Conservation (phyloP, 2,329 filamentous ascomycete genomes). For the Malbranchea zuffiana region DNA sequence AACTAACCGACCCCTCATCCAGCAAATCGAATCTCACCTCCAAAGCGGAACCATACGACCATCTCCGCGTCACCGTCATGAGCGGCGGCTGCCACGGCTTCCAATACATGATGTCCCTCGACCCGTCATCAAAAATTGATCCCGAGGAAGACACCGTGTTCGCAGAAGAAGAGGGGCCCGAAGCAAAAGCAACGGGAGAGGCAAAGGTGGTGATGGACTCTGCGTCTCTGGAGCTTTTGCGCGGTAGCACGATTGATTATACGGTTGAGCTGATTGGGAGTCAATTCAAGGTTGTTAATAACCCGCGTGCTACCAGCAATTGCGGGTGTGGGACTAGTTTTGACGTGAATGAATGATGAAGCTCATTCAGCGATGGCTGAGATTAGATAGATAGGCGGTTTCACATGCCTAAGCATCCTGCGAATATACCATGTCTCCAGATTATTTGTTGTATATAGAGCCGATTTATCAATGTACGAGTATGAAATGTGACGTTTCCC, state of each 20-base stretch:
- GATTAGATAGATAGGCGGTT: too few species aligned
- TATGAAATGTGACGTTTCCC: too few species aligned
- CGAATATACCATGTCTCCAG: too few species aligned
- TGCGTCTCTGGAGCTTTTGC: slow-evolving; percentile 74
- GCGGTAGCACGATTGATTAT: slow-evolving; percentile 91
- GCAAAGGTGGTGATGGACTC: slow-evolving; percentile 86
- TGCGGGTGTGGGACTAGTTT: slow-evolving; percentile 98
- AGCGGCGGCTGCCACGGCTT: slow-evolving; percentile 95
- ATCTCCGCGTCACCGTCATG: slow-evolving; percentile 84
- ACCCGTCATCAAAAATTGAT: slow-evolving; percentile 45
- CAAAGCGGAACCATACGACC: slow-evolving; percentile 60
- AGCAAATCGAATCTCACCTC: slow-evolving; percentile 34
- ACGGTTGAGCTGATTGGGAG: slow-evolving; percentile 90
- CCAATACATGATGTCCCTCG: slow-evolving; percentile 88
- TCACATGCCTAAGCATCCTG: too few species aligned
- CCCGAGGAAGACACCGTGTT: slow-evolving; percentile 82
- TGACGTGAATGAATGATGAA: slow-evolving; percentile 49
- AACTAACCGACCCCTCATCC: slow-evolving; percentile 51
- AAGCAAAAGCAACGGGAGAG: slow-evolving; percentile 27
- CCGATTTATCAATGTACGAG: too few species aligned
- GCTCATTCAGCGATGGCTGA: too few species aligned
- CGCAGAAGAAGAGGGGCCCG: slow-evolving; percentile 45
- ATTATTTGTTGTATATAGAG: too few species aligned
- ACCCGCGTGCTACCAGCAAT: slow-evolving; percentile 81
- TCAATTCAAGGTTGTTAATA: slow-evolving; percentile 94